A percentile compares a stretch with the other conserved stretches of the same genome.
Evolutionary conservation across 2,329 filamentous ascomycete species (phyloP).

Genomic region (Scytalidium sp.): DNA sequence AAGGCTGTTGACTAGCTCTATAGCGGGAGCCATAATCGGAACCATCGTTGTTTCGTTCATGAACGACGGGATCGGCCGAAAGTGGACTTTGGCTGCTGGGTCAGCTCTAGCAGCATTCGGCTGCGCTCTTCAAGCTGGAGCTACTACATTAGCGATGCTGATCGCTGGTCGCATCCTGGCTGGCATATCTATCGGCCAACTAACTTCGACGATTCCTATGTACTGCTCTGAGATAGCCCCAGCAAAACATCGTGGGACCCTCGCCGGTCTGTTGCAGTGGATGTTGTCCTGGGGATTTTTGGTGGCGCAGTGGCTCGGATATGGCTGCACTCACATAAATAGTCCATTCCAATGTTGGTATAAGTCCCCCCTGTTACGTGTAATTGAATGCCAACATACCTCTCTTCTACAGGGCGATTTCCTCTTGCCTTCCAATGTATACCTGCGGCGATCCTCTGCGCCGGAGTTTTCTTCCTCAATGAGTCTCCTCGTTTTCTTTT

Average conservation of each 20-base stretch:
- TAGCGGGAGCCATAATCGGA: constrained; percentile 32
- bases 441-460: constrained; percentile 46
- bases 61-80: constrained; percentile 26
- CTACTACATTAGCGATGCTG: constrained; percentile 34
- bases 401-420: constrained; percentile 49
- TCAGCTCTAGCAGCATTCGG: constrained; percentile 23
- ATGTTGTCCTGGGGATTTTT: constrained; percentile 25
- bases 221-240: constrained; percentile 33
- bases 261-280: constrained; percentile 23
- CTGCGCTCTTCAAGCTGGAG: constrained; percentile 28
- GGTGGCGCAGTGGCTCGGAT: constrained; percentile 22
- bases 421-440: constrained; percentile 54
- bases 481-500: constrained; percentile 57
- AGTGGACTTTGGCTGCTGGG: constrained; percentile 25
- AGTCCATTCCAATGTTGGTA: constrained; percentile 11
- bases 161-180: constrained; percentile 45
- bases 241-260: constrained; percentile 14
- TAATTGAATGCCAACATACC: background rate
- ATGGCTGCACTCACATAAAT: constrained; percentile 13
- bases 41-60: constrained; percentile 28
- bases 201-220: constrained; percentile 42
- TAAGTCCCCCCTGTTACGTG: background rate
- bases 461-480: constrained; percentile 48
- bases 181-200: constrained; percentile 43
- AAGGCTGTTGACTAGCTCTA: too few species aligned